Evolutionary conservation across 2,329 filamentous ascomycete genomes (phyloP).

Genomic region (Gliomastix tumulicola): DNA sequence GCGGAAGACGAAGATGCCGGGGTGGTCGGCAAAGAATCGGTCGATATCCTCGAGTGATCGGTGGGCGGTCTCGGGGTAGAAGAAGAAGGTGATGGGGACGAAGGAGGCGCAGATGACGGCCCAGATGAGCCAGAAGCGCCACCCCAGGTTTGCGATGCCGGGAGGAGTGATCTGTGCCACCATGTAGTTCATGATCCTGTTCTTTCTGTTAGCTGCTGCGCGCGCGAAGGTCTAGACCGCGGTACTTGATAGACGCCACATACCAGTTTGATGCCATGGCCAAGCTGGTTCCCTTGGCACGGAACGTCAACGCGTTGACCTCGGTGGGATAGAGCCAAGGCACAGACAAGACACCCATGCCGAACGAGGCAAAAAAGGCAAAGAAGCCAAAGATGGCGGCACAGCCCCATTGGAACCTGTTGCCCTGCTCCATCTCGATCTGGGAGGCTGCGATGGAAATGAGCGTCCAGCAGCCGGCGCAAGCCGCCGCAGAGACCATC

Average conservation of each 20-base stretch:
- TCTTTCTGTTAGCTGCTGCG: neutral
- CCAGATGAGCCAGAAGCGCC: constrained; percentile 46
- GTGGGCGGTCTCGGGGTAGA: constrained; percentile 30
- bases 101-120: constrained; percentile 38
- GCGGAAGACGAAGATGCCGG: constrained; percentile 33
- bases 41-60: constrained; percentile 20
- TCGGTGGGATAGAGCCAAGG: constrained; percentile 2
- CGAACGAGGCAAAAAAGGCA: constrained; percentile 4
- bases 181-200: constrained; percentile 6
- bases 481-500: constrained; percentile 1
- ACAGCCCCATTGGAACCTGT: too few relatives aligned
- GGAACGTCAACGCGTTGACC: constrained; percentile 4
- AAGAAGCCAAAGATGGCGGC: constrained; percentile 2
- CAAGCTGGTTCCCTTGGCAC: constrained; percentile 4
- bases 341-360: constrained; percentile 4
- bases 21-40: constrained; percentile 24
- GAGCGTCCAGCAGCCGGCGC: constrained; percentile 3
- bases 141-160: constrained; percentile 34
- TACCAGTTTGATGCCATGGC: constrained; percentile 6
- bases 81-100: constrained; percentile 37
- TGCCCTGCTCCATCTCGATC: too few relatives aligned
- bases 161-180: constrained; percentile 26
- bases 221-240: neutral
- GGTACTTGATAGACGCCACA: neutral
- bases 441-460: constrained; percentile 3